Evolutionary conservation across 2,329 filamentous ascomycete genomes (phyloP).

Genomic region (Xenoacremonium recifei): DNA sequence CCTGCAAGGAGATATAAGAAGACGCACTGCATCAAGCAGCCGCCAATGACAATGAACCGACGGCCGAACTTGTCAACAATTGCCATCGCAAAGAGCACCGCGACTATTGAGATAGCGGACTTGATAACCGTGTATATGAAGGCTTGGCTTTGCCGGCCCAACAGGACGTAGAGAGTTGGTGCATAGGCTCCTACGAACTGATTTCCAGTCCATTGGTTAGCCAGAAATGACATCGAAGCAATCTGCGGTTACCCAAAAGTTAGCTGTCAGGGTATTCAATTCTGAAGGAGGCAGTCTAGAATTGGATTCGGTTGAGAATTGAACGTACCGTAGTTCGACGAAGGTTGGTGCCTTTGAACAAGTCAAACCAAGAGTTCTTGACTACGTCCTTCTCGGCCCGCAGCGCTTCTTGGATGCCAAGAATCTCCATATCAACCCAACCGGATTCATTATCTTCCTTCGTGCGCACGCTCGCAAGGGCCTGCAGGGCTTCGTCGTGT

Average conservation of each 20-base stretch:
- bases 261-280: not conserved
- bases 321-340: not conserved
- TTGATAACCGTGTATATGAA: not conserved
- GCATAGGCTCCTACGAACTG: not conserved
- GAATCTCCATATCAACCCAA: not conserved
- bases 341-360: not conserved
- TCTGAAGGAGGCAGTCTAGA: not conserved
- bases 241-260: not conserved
- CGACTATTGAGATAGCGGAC: not conserved
- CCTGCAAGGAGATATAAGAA: not conserved
- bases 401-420: not conserved
- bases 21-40: not conserved
- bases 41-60: not conserved
- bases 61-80: not conserved
- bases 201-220: not conserved
- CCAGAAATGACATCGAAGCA: not conserved
- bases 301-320: too few relatives aligned
- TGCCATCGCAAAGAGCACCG: not conserved
- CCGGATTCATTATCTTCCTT: not conserved
- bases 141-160: not conserved
- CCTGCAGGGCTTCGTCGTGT: not conserved
- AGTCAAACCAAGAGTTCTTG: not conserved
- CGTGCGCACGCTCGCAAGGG: not conserved
- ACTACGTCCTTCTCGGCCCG: not conserved
- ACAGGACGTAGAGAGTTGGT: not conserved